Percentiles rank a stretch among this genome's conserved stretches.
phyloP scores from a whole-genome alignment of 805 yeast species.

The Candida broadrunensis region DNA sequence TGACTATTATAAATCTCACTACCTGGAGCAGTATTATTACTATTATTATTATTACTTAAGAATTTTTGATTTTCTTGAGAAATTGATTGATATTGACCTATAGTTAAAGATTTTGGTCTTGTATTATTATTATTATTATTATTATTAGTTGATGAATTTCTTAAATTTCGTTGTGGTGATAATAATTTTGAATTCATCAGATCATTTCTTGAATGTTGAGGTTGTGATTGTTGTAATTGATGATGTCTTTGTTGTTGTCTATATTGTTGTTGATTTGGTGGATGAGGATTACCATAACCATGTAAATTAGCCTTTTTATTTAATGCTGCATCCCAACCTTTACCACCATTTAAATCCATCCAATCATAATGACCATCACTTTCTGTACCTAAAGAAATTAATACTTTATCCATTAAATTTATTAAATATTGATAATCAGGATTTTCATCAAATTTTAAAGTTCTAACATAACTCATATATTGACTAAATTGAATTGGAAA shows the following conservation, averaged over 20 bases:
- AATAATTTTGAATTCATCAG: conserved; percentile 10
- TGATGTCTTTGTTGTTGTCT: conserved; percentile 6
- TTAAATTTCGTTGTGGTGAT: not conserved
- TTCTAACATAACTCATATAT: conserved; percentile 84
- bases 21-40: not conserved
- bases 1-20: not conserved
- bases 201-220: conserved; percentile 8
- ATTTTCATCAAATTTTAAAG: conserved; percentile 85
- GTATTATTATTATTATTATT: not conserved
- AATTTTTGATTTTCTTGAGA: conserved; percentile 17
- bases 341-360: conserved; percentile 94
- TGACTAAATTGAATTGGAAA: conserved; percentile 91
- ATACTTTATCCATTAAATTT: conserved; percentile 70
- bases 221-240: conserved; percentile 9
- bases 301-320: conserved; percentile 92
- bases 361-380: conserved; percentile 91
- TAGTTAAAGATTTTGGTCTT: not conserved
- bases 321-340: conserved; percentile 89
- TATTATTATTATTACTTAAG: conserved; percentile 4
- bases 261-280: conserved; percentile 35
- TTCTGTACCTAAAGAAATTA: conserved; percentile 69
- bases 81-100: conserved; percentile 10
- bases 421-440: conserved; percentile 92
- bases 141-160: not conserved
- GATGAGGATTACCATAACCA: conserved; percentile 95